phyloP scores from a whole-genome alignment of 345 rosid species.

The Rubroshorea leprosula region DNA sequence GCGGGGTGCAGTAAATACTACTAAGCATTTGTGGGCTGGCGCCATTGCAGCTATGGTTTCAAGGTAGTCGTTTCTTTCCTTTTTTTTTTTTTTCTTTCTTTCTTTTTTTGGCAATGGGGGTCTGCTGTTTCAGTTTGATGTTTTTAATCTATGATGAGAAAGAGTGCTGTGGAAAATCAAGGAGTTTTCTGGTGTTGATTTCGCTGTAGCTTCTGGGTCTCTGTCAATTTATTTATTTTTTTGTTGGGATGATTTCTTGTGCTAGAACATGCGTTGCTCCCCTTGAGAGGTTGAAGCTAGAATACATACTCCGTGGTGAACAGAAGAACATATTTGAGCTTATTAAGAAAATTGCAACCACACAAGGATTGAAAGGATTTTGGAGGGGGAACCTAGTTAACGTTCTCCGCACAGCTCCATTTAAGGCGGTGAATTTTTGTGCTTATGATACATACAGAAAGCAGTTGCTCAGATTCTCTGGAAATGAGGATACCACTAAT shows the following conservation, averaged over 20 bases:
- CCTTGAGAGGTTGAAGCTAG: conserved; percentile 72
- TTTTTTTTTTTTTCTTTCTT: neutral
- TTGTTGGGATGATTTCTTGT: conserved; percentile 11
- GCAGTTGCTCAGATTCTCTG: conserved; percentile 47
- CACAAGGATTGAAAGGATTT: conserved; percentile 61
- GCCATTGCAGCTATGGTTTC: conserved; percentile 81
- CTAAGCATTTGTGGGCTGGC: conserved; percentile 77
- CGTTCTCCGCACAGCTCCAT: conserved; percentile 71
- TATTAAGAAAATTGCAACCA: conserved; percentile 44
- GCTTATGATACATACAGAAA: conserved; percentile 73
- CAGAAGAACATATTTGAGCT: conserved; percentile 43
- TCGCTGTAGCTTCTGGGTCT: neutral
- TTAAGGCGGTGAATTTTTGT: conserved; percentile 65
- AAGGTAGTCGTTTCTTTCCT: conserved; percentile 34
- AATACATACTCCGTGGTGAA: conserved; percentile 47
- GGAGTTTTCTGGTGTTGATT: neutral
- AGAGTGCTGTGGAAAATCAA: neutral
- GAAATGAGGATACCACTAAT: conserved; percentile 55
- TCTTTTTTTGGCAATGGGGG: neutral
- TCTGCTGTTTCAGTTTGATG: no score
- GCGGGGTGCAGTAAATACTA: conserved; percentile 34
- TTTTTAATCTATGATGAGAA: no score
- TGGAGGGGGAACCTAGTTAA: conserved; percentile 78
- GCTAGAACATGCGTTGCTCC: conserved; percentile 79
- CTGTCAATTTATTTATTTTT: neutral